These are phyloP conservation scores for Dothideomycetidae sp. DNA, from an alignment of 2,329 filamentous ascomycete genomes.

Conservation along the genomic window DNA sequence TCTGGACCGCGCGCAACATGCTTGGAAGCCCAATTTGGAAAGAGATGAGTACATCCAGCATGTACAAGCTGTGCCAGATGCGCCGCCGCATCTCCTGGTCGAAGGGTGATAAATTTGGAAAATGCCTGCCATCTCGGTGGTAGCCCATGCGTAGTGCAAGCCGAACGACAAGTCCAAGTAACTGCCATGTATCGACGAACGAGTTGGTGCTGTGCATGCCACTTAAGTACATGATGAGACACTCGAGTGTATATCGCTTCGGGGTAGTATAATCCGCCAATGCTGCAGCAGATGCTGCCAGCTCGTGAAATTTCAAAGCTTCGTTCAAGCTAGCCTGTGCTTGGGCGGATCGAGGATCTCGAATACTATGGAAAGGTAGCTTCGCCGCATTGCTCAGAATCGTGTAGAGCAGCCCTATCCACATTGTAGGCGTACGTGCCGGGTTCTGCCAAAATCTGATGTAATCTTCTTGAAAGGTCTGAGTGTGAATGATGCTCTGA, in stretches of 20 bases:
- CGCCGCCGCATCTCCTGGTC: constrained; percentile 29
- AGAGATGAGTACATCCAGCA: constrained; percentile 33
- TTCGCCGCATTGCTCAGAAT: constrained; percentile 31
- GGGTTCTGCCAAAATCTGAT: constrained; percentile 32
- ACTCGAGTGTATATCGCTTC: constrained; percentile 30
- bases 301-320: constrained; percentile 18
- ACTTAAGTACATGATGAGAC: constrained; percentile 24
- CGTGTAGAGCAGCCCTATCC: constrained; percentile 34
- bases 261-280: constrained; percentile 30
- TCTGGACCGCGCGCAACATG: constrained; percentile 30
- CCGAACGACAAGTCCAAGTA: constrained; percentile 26
- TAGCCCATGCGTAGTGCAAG: constrained; percentile 31
- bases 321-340: constrained; percentile 12
- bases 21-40: constrained; percentile 36
- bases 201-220: constrained; percentile 19
- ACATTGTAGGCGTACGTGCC: constrained; percentile 25
- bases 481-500: constrained; percentile 47
- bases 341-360: constrained; percentile 13
- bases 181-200: constrained; percentile 27
- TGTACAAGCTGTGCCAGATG: constrained; percentile 29
- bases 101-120: constrained; percentile 28
- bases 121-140: constrained; percentile 33
- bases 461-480: constrained; percentile 29
- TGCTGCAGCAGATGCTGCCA: constrained; percentile 21
- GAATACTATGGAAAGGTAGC: constrained; percentile 18